Evolutionary conservation across 306 rosid genomes (phyloP).

Genomic region (Sindora glabra): DNA sequence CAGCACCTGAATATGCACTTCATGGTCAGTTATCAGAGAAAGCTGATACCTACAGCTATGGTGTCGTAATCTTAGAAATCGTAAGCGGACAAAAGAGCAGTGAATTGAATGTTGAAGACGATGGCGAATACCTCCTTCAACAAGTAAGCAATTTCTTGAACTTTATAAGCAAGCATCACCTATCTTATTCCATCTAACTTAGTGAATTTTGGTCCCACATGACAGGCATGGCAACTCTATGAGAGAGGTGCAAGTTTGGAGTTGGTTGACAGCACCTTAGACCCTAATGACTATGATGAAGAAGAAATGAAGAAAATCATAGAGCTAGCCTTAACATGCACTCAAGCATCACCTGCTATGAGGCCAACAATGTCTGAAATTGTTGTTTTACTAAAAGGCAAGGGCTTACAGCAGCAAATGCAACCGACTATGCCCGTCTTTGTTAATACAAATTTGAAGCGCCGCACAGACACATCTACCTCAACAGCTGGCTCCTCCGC

Average conservation of each 20-base stretch:
- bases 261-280: constrained; percentile 23
- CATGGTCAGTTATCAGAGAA: constrained; percentile 70
- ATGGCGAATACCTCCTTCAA: constrained; percentile 56
- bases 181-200: not conserved
- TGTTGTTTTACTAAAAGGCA: constrained; percentile 22
- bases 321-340: constrained; percentile 35
- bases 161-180: not conserved
- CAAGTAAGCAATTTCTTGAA: constrained; percentile 33
- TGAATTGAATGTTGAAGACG: constrained; percentile 27
- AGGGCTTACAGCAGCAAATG: not conserved
- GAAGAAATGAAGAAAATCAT: constrained; percentile 21
- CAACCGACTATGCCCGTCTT: constrained; percentile 26
- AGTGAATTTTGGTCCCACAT: not conserved
- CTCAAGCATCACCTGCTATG: constrained; percentile 20
- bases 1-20: constrained; percentile 71
- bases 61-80: constrained; percentile 61
- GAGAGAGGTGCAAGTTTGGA: constrained; percentile 19
- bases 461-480: constrained; percentile 16
- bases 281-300: constrained; percentile 14
- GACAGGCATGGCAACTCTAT: constrained; percentile 36
- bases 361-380: constrained; percentile 44
- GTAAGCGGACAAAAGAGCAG: constrained; percentile 50
- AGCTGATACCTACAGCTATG: constrained; percentile 66
- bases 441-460: constrained; percentile 5
- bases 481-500: constrained; percentile 20